Evolutionary conservation across 2,329 filamentous ascomycete species (phyloP).

Genomic region (Sordariomycetes sp.): DNA sequence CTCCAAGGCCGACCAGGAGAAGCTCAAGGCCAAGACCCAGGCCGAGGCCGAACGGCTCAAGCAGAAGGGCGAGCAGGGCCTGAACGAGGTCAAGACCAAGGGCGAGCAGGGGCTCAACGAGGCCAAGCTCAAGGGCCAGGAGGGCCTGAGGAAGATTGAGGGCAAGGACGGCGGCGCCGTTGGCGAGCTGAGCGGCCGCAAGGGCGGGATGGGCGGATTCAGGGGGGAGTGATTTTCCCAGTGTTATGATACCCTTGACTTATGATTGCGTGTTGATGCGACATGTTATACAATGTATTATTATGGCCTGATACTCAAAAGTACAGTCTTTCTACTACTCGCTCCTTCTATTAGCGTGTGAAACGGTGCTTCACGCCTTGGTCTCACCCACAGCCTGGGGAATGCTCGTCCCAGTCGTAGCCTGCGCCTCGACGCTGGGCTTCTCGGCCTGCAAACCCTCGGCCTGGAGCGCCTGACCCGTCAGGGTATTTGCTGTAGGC

Average conservation of each 20-base stretch:
- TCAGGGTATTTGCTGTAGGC: too few relatives aligned
- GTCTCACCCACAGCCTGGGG: too few relatives aligned
- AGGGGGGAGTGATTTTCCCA: conserved; percentile 13
- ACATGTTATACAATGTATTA: too few relatives aligned
- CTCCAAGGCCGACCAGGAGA: conserved; percentile 7
- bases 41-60: conserved; percentile 9
- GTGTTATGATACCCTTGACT: neutral
- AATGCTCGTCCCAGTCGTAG: too few relatives aligned
- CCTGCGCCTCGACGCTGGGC: too few relatives aligned
- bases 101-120: neutral
- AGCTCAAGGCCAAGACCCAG: conserved; percentile 1
- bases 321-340: too few relatives aligned
- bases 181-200: conserved; percentile 20
- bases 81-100: conserved; percentile 4
- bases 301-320: too few relatives aligned
- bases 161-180: conserved; percentile 14
- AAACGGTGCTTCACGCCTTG: too few relatives aligned
- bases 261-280: neutral
- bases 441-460: too few relatives aligned
- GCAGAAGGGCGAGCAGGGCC: conserved; percentile 9
- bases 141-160: conserved; percentile 6
- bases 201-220: conserved; percentile 16
- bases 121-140: conserved; percentile 2
- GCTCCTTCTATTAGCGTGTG: too few relatives aligned
- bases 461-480: too few relatives aligned